These are phyloP conservation scores for Hemerocallis citrina DNA, from an alignment of 106 monocot species.

Conservation along the genomic window DNA sequence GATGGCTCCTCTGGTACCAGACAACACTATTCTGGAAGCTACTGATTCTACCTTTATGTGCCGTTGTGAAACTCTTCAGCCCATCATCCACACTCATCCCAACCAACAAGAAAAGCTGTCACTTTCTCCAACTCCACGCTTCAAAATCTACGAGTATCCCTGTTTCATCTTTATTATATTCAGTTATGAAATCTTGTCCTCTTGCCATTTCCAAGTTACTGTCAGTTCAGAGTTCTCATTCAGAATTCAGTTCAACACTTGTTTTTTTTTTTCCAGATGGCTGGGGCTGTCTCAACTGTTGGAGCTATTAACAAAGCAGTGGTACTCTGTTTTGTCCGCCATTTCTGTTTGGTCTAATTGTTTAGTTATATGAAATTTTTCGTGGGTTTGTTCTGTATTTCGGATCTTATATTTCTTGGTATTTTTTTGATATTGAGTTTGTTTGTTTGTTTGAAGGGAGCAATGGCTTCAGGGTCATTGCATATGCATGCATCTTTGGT, in stretches of 20 bases:
- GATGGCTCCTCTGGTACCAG: too few relatives aligned
- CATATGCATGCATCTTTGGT: too few relatives aligned
- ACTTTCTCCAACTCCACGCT: not conserved
- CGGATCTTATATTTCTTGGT: too few relatives aligned
- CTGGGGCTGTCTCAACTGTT: slow-evolving; percentile 12
- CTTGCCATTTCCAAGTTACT: not conserved
- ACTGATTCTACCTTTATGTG: too few relatives aligned
- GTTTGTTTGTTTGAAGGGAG: too few relatives aligned
- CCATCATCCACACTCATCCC: too few relatives aligned
- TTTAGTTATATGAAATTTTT: not conserved
- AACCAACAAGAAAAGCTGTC: not conserved
- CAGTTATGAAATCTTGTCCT: not conserved
- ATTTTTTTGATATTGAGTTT: too few relatives aligned
- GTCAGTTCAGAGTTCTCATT: not conserved
- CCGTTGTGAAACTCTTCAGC: too few relatives aligned
- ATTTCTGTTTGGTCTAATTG: not conserved
- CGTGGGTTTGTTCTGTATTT: too few relatives aligned
- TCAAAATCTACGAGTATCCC: not conserved
- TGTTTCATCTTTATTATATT: too few relatives aligned
- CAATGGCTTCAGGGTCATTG: too few relatives aligned
- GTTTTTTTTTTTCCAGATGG: not conserved
- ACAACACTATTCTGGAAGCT: too few relatives aligned
- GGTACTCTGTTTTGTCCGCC: not conserved
- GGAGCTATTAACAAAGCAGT: slow-evolving; percentile 16
- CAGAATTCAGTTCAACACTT: not conserved